phyloP scores from a whole-genome alignment of 2,329 filamentous ascomycete species.

The Fusarium sarcochroum region DNA sequence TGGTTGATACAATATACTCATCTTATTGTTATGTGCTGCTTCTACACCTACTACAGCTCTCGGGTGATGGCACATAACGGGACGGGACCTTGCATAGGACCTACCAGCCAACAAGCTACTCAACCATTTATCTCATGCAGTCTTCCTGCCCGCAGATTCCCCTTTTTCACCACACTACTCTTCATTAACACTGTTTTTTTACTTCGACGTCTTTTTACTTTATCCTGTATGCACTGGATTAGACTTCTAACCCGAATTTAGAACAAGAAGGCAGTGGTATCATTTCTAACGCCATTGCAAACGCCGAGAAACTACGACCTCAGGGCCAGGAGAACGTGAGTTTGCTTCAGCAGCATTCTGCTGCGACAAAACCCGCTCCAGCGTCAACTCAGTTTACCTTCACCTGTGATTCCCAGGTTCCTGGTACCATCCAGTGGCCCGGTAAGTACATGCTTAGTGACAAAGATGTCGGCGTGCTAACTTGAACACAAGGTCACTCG shows the following conservation, averaged over 20 bases:
- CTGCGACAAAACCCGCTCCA: constrained; percentile 71
- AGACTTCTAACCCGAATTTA: constrained; percentile 31
- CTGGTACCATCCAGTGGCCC: constrained; percentile 83
- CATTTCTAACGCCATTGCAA: constrained; percentile 92
- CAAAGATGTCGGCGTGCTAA: constrained; percentile 9
- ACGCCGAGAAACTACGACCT: constrained; percentile 79
- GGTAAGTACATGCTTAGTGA: constrained; percentile 55
- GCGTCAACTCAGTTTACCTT: constrained; percentile 95
- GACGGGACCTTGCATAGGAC: constrained; percentile 11
- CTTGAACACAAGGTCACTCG: constrained; percentile 41
- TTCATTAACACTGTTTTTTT: neutral
- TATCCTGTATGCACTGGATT: neutral
- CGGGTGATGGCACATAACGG: constrained; percentile 14
- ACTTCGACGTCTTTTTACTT: neutral
- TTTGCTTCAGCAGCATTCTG: constrained; percentile 77
- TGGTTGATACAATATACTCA: neutral
- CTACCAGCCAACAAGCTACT: constrained; percentile 4
- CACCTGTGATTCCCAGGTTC: constrained; percentile 91
- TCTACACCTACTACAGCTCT: constrained; percentile 1
- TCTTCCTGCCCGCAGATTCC: neutral
- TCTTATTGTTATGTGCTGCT: neutral
- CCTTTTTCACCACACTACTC: neutral
- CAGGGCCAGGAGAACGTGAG: constrained; percentile 84
- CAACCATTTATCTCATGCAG: neutral
- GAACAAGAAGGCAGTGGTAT: constrained; percentile 76